Evolutionary conservation across 768 basidiomycete species (phyloP).

Genomic region (Rubroboletus pulcherrimus): DNA sequence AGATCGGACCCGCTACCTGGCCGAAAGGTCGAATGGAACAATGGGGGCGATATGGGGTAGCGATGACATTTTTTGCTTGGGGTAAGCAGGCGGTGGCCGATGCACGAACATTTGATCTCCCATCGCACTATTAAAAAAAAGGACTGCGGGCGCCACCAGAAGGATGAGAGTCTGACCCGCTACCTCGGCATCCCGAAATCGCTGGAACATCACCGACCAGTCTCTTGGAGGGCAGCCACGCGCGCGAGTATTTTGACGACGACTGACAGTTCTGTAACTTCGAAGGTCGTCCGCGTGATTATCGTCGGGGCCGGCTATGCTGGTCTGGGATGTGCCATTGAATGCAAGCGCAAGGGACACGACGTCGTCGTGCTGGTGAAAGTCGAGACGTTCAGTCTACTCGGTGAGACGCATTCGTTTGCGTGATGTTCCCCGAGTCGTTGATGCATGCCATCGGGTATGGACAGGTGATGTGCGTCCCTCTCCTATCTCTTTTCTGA

Average conservation of each 20-base stretch:
- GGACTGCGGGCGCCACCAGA: not conserved
- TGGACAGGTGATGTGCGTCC: constrained; percentile 1
- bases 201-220: not conserved
- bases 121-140: not conserved
- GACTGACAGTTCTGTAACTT: not conserved
- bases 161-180: not conserved
- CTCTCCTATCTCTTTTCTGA: no score
- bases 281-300: not conserved
- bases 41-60: not conserved
- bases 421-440: not conserved
- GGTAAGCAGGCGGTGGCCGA: not conserved
- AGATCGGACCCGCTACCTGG: not conserved
- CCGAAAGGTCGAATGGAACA: not conserved
- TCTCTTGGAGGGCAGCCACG: not conserved
- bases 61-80: not conserved
- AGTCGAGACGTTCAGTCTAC: constrained; percentile 6
- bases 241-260: not conserved
- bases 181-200: no score
- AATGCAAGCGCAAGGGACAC: constrained; percentile 25
- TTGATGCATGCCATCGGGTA: not conserved
- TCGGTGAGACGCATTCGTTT: constrained; percentile 10
- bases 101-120: not conserved
- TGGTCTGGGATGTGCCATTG: constrained; percentile 30
- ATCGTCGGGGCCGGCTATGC: constrained; percentile 29
- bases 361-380: constrained; percentile 28